Evolutionary conservation across 1,284 basidiomycete genomes (phyloP).

Genomic region (Puccinia polysora): DNA sequence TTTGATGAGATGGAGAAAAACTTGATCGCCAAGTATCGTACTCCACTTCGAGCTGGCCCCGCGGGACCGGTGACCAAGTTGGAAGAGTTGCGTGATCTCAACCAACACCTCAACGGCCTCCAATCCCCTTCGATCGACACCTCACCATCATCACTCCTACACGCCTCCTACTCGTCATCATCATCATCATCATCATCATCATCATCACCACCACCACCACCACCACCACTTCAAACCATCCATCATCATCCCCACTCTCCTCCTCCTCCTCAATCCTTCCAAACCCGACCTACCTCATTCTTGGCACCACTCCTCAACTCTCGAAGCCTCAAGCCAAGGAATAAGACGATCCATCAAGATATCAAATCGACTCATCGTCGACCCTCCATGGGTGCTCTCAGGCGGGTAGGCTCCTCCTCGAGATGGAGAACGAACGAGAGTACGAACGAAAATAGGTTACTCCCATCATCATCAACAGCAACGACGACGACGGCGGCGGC

Average conservation of each 20-base stretch:
- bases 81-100: not conserved
- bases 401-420: no score
- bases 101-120: not conserved
- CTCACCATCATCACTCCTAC: not conserved
- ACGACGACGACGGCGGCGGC: not conserved
- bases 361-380: not conserved
- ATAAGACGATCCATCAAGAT: not conserved
- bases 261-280: not conserved
- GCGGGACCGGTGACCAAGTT: conserved; percentile 7
- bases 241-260: not conserved
- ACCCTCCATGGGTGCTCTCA: no score
- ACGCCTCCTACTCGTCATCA: no score
- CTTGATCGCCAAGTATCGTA: conserved; percentile 7
- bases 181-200: no score
- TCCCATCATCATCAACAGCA: not conserved
- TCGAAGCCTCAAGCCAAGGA: conserved; percentile 2
- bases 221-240: no score
- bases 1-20: conserved; percentile 34
- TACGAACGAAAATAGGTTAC: not conserved
- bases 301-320: conserved; percentile 1
- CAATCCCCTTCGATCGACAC: not conserved
- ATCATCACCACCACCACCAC: no score
- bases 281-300: not conserved
- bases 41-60: not conserved
- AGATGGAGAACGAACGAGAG: no score